A percentile compares a stretch with the other conserved stretches of the same genome.
Conservation (phyloP, 139 green algal species). For the Limnomonas spitsbergensis region DNA sequence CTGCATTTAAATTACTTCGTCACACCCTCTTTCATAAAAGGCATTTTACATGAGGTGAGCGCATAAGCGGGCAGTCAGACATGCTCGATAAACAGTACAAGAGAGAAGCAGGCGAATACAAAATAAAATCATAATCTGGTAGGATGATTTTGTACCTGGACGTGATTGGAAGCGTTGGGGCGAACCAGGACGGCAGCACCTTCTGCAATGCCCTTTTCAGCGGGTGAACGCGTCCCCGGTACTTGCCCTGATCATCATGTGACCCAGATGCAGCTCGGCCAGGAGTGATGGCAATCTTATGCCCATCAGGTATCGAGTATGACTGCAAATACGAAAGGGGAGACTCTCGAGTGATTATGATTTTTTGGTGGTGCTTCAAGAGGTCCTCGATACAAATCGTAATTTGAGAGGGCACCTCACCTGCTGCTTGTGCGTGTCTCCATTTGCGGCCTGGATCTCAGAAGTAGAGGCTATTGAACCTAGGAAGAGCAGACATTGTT, state of each 20-base stretch:
- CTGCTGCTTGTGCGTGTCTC: too few relatives aligned
- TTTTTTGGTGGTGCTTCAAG: background rate
- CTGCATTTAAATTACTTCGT: too few relatives aligned
- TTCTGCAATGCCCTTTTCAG: constrained; percentile 62
- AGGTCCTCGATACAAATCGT: background rate
- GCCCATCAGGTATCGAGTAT: constrained; percentile 11
- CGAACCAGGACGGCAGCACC: constrained; percentile 64
- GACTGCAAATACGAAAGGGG: constrained; percentile 30
- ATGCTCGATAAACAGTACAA: too few relatives aligned
- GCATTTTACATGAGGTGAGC: too few relatives aligned
- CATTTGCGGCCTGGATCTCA: too few relatives aligned
- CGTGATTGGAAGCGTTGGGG: constrained; percentile 51
- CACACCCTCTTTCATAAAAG: too few relatives aligned
- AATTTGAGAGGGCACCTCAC: background rate
- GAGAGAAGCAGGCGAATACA: too few relatives aligned
- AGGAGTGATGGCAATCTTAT: constrained; percentile 12
- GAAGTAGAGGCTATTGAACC: too few relatives aligned
- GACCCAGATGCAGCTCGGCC: background rate
- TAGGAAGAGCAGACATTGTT: too few relatives aligned
- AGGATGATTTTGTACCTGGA: too few relatives aligned
- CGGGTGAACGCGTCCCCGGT: constrained; percentile 40
- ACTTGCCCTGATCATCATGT: constrained; percentile 57
- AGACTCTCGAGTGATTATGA: constrained; percentile 18
- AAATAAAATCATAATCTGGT: too few relatives aligned
- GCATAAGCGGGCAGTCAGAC: too few relatives aligned